These are phyloP conservation scores for Crepidotus variabilis DNA, from an alignment of 768 basidiomycete species.

Conservation along the genomic window DNA sequence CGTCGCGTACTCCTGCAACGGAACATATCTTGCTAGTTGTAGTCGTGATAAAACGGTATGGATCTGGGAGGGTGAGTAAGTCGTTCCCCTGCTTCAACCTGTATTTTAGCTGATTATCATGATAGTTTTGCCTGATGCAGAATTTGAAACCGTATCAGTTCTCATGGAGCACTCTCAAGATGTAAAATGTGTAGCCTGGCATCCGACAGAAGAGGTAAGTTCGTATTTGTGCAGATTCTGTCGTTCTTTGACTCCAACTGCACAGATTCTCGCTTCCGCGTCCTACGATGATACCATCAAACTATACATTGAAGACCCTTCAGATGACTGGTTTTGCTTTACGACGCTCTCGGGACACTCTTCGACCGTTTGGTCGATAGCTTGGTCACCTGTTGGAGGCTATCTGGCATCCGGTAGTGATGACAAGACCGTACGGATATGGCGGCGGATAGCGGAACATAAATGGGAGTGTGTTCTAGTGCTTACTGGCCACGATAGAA, in stretches of 20 bases:
- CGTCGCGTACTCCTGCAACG: conserved; percentile 77
- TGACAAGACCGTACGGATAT: conserved; percentile 78
- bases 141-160: conserved; percentile 93
- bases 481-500: conserved; percentile 65
- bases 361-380: conserved; percentile 90
- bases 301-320: conserved; percentile 88
- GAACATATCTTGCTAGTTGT: conserved; percentile 86
- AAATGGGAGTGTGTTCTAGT: conserved; percentile 61
- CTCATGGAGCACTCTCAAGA: conserved; percentile 97
- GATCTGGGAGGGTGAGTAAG: conserved; percentile 90
- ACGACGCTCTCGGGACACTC: conserved; percentile 75
- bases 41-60: conserved; percentile 97
- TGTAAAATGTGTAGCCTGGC: conserved; percentile 94
- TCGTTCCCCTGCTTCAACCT: background rate
- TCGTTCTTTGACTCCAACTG: conserved; percentile 13
- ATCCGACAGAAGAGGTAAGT: conserved; percentile 88
- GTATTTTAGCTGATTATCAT: conserved; percentile 2
- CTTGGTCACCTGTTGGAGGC: conserved; percentile 72
- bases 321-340: conserved; percentile 92
- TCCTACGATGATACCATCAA: conserved; percentile 98
- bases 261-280: conserved; percentile 89
- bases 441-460: conserved; percentile 63
- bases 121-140: conserved; percentile 82
- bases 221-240: conserved; percentile 3
- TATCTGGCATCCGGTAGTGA: conserved; percentile 90